Evolutionary conservation across 352 stramenopile genomes (phyloP), one percentile per base, ranked within the genome.

Genomic region (Phytophthora capsici): DNA sequence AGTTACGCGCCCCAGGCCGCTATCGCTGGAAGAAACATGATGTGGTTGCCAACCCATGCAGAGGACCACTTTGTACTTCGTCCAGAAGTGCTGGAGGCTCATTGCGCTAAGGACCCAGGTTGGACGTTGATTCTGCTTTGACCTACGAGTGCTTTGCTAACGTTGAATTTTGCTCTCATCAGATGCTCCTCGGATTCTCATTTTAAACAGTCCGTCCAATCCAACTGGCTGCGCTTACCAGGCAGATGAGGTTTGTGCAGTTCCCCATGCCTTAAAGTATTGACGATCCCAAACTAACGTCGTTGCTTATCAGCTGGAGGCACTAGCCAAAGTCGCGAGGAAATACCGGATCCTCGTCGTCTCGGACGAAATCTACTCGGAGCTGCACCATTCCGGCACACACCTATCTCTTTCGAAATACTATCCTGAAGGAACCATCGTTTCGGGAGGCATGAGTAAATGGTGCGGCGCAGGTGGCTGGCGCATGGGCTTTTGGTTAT

Each of bases 331-430:
- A 12, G 70, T 95, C 6, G 88, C 86, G 25, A 78, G 86, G 43
- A 94, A 93, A 70, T 95, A 95, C 63, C 81, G 88, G 17, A 82
- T 96, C 46, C 81, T 95, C n/a, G 87, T 96, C 19, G 86, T 96
- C 20, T 96, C 89, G 37, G 89, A 96, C 53, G 89, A 96, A 68
- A 92, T 96, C 47, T 96, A 96, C 71, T 93, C 87, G 28, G 89
- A 95, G 65, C 63, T 95, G 32, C 86, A 91, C 48, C 83, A 94
- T 65, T 77, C 71, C 16, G 81, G 83, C 22, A 73, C 82, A 8
- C 89, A 96, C 38, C 41, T 91, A 12, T 95, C 87, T 6, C 91
- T 96, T 46, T 94, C 89, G 19, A 89, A 84, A 52, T 94, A 88
- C 50, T 95, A 95, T 48, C 86, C 87, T 0, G 89, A 96, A 79